Base-by-base conservation (phyloP, 257 asterid species). In the Solanum okadae region DNA sequence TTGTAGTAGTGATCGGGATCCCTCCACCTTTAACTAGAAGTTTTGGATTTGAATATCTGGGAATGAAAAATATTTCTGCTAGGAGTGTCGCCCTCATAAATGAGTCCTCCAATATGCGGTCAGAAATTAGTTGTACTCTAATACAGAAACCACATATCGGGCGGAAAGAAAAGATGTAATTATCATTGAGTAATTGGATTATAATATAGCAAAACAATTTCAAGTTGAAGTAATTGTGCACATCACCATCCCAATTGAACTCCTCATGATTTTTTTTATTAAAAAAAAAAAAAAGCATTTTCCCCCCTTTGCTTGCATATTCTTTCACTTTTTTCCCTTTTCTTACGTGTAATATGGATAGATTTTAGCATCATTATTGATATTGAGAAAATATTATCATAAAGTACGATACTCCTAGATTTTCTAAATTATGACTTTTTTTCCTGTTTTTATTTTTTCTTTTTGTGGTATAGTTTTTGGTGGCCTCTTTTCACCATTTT, bases 261-360 rank as follows among this genome's bases (percentile, higher is more conserved):
- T 56, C 27, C 61, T 18, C 22, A 49, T 15, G 61, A 49, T 15
- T 49, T 49, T 49, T 49, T 49, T 49, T 5, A 38, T 2, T 87
- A 49, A 42, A 25, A 31, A 65, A 38, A 25, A 5, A 9, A 52
- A 37, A 4, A 29, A 5, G 4, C 2, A 4, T 37, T 18, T 22
- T 18, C 13, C 4, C n/a, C 18, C 22, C 11, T 49, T 22, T 23
- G 44, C 40, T 76, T 49, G 49, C 22, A 29, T 44, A 27, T 79
- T 79, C 40, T 25, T 27, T 79, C 27, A 25, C 25, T 79, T 79
- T 79, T 49, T 49, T 0, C 59, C 61, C 61, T 49, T 49, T 49
- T 88, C 83, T 87, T 91, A 91, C 89, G 61, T 49, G 92, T 85
- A 87, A 92, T 63, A 76, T 90, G 87, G 91, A 91, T 91, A 83